Conservation (phyloP, 2,329 filamentous ascomycete species). For the Fonsecaea monophora region DNA sequence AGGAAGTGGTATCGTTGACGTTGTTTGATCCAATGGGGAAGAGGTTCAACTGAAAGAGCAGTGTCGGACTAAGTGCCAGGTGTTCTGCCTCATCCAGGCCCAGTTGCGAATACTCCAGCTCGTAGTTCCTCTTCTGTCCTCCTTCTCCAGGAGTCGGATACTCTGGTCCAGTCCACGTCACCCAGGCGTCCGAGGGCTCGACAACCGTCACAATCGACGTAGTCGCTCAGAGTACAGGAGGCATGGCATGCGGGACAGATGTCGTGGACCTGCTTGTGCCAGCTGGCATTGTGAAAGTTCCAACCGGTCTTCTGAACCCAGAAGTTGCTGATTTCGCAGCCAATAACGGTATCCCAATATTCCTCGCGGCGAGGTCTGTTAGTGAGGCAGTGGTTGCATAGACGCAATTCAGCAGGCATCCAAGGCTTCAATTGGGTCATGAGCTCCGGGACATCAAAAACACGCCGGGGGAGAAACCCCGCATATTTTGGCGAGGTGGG, state of each 20-base stretch:
- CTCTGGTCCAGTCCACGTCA: conserved; percentile 39
- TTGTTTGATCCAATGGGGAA: neutral
- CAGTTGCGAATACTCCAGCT: conserved; percentile 33
- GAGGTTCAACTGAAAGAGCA: too few species aligned
- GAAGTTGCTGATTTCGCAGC: conserved; percentile 36
- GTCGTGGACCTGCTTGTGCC: conserved; percentile 40
- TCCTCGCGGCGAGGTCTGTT: conserved; percentile 33
- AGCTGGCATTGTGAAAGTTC: conserved; percentile 37
- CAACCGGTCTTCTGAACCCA: conserved; percentile 40
- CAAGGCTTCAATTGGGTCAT: conserved; percentile 37
- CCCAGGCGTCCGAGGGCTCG: conserved; percentile 39
- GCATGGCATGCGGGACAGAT: conserved; percentile 39
- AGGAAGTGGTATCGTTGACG: too few species aligned
- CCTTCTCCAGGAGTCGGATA: conserved; percentile 33
- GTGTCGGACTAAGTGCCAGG: neutral
- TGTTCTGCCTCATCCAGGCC: neutral
- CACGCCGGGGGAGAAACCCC: conserved; percentile 35
- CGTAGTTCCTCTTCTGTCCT: conserved; percentile 34
- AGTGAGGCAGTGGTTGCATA: conserved; percentile 41
- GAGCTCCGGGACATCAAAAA: conserved; percentile 40
- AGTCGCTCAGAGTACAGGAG: conserved; percentile 39
- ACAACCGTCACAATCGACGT: conserved; percentile 40
- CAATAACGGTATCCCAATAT: conserved; percentile 36
- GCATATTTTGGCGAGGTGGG: conserved; percentile 38
- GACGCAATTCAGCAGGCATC: conserved; percentile 35